phyloP scores from a whole-genome alignment of 116 monocot species.

The Posidonia oceanica region DNA sequence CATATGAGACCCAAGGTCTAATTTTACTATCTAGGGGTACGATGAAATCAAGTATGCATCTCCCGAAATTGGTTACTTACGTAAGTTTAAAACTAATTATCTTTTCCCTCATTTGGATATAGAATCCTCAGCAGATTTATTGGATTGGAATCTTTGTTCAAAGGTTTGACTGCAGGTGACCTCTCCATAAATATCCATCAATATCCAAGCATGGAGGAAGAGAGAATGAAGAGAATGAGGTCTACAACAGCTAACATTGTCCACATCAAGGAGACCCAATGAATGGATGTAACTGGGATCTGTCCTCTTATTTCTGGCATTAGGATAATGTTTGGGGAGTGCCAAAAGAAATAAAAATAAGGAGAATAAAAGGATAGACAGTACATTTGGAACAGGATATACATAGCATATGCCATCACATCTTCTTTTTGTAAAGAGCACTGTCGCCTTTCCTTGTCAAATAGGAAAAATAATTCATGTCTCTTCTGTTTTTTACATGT shows the following conservation, averaged over 20 bases:
- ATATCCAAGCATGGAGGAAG: neutral
- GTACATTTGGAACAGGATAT: neutral
- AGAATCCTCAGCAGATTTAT: neutral
- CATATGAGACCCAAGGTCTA: no score
- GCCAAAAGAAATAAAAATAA: neutral
- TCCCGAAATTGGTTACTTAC: no score
- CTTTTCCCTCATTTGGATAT: neutral
- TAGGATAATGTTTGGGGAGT: neutral
- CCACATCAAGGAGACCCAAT: neutral
- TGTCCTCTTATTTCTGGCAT: neutral
- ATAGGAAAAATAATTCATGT: neutral
- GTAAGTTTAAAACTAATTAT: neutral
- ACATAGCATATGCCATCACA: slow-evolving; percentile 5
- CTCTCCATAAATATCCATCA: neutral
- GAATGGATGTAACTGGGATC: neutral
- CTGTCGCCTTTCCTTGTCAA: slow-evolving; percentile 3
- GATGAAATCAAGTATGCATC: no score
- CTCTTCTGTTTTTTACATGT: neutral
- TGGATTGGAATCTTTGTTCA: neutral
- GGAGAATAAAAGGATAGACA: neutral
- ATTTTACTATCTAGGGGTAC: no score
- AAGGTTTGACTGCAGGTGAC: neutral
- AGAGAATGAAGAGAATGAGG: neutral
- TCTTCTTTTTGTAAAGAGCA: slow-evolving; percentile 6
- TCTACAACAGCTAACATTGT: neutral